Conservation (phyloP, 495 filamentous ascomycete genomes). For the Clohesyomyces aquaticus region DNA sequence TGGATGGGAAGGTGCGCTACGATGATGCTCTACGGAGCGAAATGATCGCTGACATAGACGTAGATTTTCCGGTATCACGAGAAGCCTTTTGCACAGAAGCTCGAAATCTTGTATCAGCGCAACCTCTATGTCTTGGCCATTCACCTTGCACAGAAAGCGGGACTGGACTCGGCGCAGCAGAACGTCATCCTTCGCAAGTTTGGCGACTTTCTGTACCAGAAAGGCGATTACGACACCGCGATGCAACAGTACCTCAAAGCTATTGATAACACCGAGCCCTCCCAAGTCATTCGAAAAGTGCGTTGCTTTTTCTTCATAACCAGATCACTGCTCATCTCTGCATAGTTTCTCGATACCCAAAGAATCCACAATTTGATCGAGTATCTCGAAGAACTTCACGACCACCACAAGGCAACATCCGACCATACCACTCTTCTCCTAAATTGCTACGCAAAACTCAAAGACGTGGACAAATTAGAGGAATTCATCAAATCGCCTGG, state of each 20-base stretch:
- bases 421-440: constrained; percentile 93
- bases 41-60: neutral
- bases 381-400: constrained; percentile 94
- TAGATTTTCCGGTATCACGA: constrained; percentile 90
- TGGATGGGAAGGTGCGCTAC: constrained; percentile 79
- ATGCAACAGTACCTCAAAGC: constrained; percentile 98
- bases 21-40: neutral
- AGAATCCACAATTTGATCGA: constrained; percentile 96
- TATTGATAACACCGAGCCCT: constrained; percentile 92
- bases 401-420: constrained; percentile 89
- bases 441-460: constrained; percentile 97
- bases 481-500: constrained; percentile 95
- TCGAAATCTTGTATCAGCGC: constrained; percentile 91
- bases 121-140: constrained; percentile 92
- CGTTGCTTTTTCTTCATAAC: constrained; percentile 14
- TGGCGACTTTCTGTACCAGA: constrained; percentile 94
- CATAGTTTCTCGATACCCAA: constrained; percentile 88
- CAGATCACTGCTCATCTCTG: constrained; percentile 31
- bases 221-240: constrained; percentile 90
- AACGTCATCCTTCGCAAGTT: constrained; percentile 92
- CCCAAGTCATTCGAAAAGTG: constrained; percentile 90
- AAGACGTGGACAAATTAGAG: constrained; percentile 93
- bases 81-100: constrained; percentile 83
- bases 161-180: constrained; percentile 74
- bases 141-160: constrained; percentile 87